Evolutionary conservation across 495 filamentous ascomycete species (phyloP), one percentile per base, ranked within the genome.

Genomic region (Penicillium angulare): DNA sequence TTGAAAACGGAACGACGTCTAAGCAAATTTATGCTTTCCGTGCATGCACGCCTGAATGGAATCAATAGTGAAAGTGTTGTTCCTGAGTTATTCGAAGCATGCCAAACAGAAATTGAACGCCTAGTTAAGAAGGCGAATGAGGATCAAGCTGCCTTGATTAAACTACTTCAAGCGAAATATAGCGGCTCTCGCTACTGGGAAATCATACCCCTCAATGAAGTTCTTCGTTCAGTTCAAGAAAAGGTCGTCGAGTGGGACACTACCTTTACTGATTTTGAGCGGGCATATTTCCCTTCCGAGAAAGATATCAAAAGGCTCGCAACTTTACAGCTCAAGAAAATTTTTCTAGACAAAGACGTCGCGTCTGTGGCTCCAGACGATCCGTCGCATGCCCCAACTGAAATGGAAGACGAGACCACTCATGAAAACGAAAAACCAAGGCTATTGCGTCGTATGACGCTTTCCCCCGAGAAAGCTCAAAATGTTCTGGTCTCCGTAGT

Each of bases 231-330:
- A 21, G 88, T 95, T 73, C 87, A 97, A 55, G 92, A 96, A 63
- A 95, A 90, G 56, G 91, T 92, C 7, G 84, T 89, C 7, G 89
- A 90, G 56, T 99, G 95, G 95, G 95, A 99, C 58, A 83, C 81
- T 18, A 81, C 80, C 3, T 99, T 99, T 66, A 81, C 83, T 27
- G 85, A 89, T 26, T 96, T 99, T 50, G 95, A 99, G 60, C 83
- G 83, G 43, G 88, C 92, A 54, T 99, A 93, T 68, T 91, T 99
- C 62, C 90, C 90, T 13, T 96, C 92, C 0, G 95, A 99, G 59
- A 97, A 97, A 59, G 95, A 99, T 71, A 97, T 99, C 52, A 82
- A 90, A 50, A 82, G 92, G 54, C 73, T 99, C 42, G 92, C 95
- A 34, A 87, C 91, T 20, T 77, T 96, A 27, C 95, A 99, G 57